A percentile compares a stretch with the other conserved stretches of the same genome.
phyloP scores from a whole-genome alignment of 2,329 filamentous ascomycete genomes.

The Colletotrichum sp. region DNA sequence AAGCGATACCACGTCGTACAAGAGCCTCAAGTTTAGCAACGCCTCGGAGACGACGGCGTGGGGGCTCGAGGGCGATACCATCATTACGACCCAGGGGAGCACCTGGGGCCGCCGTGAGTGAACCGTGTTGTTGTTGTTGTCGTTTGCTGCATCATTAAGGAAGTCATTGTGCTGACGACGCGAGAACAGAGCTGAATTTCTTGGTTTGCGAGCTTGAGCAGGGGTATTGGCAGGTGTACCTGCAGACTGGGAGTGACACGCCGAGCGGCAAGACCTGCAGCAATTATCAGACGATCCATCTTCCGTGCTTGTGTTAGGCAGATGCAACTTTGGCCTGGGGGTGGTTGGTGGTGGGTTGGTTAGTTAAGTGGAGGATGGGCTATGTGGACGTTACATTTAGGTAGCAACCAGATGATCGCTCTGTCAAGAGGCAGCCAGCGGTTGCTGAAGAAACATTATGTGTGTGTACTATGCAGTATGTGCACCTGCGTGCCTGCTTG shows the following conservation, averaged over 20 bases:
- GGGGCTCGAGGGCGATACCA: constrained; percentile 50
- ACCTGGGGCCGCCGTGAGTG: constrained; percentile 46
- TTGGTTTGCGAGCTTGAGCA: constrained; percentile 49
- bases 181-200: constrained; percentile 51
- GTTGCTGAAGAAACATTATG: background rate
- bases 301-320: constrained; percentile 53
- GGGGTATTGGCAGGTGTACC: constrained; percentile 54
- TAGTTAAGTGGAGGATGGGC: background rate
- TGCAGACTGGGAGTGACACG: constrained; percentile 56
- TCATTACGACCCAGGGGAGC: constrained; percentile 50
- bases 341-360: background rate
- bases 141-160: background rate
- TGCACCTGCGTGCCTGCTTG: background rate
- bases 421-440: background rate
- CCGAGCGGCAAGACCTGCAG: constrained; percentile 55
- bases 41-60: constrained; percentile 50
- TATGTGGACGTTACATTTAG: constrained; percentile 12
- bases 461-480: too few relatives aligned
- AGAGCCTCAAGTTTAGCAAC: constrained; percentile 51
- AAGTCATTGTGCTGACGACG: constrained; percentile 7
- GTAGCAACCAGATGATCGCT: background rate
- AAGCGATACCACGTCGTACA: constrained; percentile 51
- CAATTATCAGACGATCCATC: constrained; percentile 60
- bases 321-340: background rate
- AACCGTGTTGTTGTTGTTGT: background rate